Evolutionary conservation across 306 rosid species (phyloP).

Genomic region (Inga leiocalycina): DNA sequence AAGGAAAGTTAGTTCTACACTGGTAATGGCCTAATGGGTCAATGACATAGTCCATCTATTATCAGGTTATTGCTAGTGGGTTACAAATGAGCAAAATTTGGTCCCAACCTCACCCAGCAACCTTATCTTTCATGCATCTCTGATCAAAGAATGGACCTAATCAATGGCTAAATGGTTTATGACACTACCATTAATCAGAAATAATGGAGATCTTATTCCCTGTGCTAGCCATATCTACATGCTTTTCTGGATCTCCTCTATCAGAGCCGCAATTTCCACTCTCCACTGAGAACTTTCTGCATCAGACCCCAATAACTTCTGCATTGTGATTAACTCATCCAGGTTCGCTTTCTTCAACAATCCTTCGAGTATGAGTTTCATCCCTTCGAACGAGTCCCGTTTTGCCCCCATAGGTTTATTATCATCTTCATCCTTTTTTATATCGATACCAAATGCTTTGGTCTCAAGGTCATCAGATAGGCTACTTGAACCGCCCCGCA

Average conservation of each 20-base stretch:
- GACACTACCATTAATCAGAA: conserved; percentile 37
- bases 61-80: conserved; percentile 40
- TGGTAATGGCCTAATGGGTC: conserved; percentile 30
- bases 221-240: conserved; percentile 38
- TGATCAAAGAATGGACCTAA: conserved; percentile 59
- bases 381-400: conserved; percentile 31
- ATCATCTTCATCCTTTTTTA: conserved; percentile 32
- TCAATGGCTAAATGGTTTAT: conserved; percentile 31
- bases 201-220: conserved; percentile 41
- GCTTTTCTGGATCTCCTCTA: conserved; percentile 47
- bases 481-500: conserved; percentile 1
- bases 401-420: conserved; percentile 6
- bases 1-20: conserved; percentile 13
- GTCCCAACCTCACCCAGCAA: conserved; percentile 42
- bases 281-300: conserved; percentile 37
- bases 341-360: conserved; percentile 52
- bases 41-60: conserved; percentile 35
- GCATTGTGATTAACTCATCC: conserved; percentile 49
- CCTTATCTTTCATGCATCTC: conserved; percentile 34
- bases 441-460: conserved; percentile 35
- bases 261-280: conserved; percentile 41
- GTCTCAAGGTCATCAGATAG: conserved; percentile 19
- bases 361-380: conserved; percentile 29
- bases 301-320: conserved; percentile 40
- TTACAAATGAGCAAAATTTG: conserved; percentile 36